Conservation (phyloP, 495 filamentous ascomycete genomes). For the Xylaria longipes region DNA sequence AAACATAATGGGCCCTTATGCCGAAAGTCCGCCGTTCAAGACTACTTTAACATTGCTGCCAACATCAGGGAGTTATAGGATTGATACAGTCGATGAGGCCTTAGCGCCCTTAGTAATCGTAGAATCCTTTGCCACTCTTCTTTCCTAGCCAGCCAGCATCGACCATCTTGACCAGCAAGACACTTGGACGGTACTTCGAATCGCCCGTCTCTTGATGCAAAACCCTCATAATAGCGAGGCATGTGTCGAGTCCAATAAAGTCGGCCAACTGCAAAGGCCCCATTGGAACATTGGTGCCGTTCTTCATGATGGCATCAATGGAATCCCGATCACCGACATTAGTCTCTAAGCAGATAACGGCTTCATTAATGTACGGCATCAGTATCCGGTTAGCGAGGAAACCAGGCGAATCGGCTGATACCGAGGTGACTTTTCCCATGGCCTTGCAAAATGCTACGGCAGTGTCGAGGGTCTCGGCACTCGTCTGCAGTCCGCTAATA, state of each 20-base stretch:
- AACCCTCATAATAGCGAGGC: slow-evolving; percentile 96
- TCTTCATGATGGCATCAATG: slow-evolving; percentile 99
- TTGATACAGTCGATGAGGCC: background rate
- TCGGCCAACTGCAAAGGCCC: slow-evolving; percentile 92
- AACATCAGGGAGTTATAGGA: background rate
- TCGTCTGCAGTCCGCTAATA: slow-evolving; percentile 92
- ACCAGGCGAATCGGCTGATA: slow-evolving; percentile 87
- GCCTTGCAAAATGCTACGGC: slow-evolving; percentile 85
- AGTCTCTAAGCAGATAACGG: slow-evolving; percentile 94
- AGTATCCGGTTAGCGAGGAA: slow-evolving; percentile 97
- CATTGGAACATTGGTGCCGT: slow-evolving; percentile 98
- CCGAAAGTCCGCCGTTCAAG: background rate
- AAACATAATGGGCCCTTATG: background rate
- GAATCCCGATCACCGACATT: slow-evolving; percentile 85
- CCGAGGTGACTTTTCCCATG: slow-evolving; percentile 92
- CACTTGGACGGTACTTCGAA: slow-evolving; percentile 89
- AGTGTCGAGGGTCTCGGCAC: slow-evolving; percentile 75
- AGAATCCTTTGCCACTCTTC: slow-evolving; percentile 97
- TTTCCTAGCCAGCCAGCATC: slow-evolving; percentile 98
- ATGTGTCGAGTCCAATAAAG: slow-evolving; percentile 98
- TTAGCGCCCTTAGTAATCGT: slow-evolving; percentile 67
- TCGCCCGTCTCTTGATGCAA: slow-evolving; percentile 91
- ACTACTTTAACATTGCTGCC: background rate
- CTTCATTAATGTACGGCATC: slow-evolving; percentile 99
- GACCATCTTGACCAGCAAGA: slow-evolving; percentile 91